phyloP scores from a whole-genome alignment of 345 rosid species.

The Microthlaspi erraticum region DNA sequence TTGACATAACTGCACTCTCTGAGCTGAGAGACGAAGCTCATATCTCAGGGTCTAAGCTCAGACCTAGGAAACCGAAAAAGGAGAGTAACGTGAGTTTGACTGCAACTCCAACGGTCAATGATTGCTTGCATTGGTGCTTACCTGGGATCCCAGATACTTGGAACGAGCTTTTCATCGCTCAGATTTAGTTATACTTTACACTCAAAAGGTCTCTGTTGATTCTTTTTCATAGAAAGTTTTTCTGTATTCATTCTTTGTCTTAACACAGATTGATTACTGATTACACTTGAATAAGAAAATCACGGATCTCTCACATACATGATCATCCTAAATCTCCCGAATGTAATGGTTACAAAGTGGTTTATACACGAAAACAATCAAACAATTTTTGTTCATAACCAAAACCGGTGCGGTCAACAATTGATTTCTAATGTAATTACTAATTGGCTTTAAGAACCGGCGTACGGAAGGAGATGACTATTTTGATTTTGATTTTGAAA shows the following conservation, averaged over 20 bases:
- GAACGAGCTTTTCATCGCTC: constrained; percentile 73
- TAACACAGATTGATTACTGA: too few relatives aligned
- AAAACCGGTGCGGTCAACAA: not conserved
- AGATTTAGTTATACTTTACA: constrained; percentile 44
- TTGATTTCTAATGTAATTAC: not conserved
- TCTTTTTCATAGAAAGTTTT: constrained; percentile 38
- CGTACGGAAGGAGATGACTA: not conserved
- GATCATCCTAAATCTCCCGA: too few relatives aligned
- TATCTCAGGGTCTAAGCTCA: constrained; percentile 48
- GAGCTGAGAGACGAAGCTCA: constrained; percentile 79
- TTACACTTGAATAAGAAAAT: too few relatives aligned
- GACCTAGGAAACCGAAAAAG: constrained; percentile 51
- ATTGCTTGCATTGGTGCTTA: constrained; percentile 97
- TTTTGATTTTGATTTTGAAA: not conserved
- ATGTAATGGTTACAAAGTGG: constrained; percentile 1
- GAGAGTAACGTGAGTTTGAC: constrained; percentile 49
- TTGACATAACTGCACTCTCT: constrained; percentile 76
- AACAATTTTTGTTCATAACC: not conserved
- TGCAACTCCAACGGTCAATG: constrained; percentile 50
- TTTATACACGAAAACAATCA: not conserved
- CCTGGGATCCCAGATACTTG: constrained; percentile 89
- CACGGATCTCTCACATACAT: too few relatives aligned
- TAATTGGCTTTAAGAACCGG: constrained; percentile 20
- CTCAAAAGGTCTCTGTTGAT: constrained; percentile 17
- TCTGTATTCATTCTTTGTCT: too few relatives aligned